Conservation (phyloP, 140 eudicot species). For the Ambrosia hybrid region DNA sequence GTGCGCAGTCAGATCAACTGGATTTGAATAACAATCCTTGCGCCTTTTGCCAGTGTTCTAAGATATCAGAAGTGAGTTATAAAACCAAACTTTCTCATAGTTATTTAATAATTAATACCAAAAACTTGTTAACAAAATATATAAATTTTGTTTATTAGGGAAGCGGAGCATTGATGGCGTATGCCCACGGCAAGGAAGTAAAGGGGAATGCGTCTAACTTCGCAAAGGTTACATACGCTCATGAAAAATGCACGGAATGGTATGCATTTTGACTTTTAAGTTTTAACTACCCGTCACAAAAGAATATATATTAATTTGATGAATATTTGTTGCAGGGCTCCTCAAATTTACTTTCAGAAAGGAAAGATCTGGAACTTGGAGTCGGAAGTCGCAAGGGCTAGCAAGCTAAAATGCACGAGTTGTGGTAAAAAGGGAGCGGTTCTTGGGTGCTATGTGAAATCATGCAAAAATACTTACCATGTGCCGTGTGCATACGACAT, state of each 20-base stretch:
- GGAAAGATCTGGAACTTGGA: constrained; percentile 61
- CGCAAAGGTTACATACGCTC: constrained; percentile 49
- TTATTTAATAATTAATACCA: not conserved
- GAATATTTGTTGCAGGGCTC: constrained; percentile 57
- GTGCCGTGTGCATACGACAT: constrained; percentile 74
- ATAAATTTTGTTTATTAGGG: constrained; percentile 33
- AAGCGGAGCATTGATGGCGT: constrained; percentile 57
- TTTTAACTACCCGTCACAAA: too few species aligned
- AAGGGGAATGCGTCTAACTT: constrained; percentile 22
- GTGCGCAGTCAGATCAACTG: constrained; percentile 12
- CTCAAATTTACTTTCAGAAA: constrained; percentile 55
- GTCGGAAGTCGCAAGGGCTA: constrained; percentile 64
- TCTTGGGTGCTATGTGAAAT: constrained; percentile 69
- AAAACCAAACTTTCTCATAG: not conserved
- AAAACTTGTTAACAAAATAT: not conserved
- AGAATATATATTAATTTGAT: too few species aligned
- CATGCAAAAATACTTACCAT: constrained; percentile 70
- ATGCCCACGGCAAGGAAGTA: constrained; percentile 49
- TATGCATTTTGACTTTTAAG: constrained; percentile 20
- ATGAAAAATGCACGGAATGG: constrained; percentile 60
- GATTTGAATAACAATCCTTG: constrained; percentile 29
- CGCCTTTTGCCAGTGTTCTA: constrained; percentile 65
- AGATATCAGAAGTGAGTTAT: constrained; percentile 47
- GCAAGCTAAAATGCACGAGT: constrained; percentile 70
- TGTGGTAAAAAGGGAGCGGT: constrained; percentile 89